Conservation (phyloP, 495 filamentous ascomycete species). For the Penicillium herquei region DNA sequence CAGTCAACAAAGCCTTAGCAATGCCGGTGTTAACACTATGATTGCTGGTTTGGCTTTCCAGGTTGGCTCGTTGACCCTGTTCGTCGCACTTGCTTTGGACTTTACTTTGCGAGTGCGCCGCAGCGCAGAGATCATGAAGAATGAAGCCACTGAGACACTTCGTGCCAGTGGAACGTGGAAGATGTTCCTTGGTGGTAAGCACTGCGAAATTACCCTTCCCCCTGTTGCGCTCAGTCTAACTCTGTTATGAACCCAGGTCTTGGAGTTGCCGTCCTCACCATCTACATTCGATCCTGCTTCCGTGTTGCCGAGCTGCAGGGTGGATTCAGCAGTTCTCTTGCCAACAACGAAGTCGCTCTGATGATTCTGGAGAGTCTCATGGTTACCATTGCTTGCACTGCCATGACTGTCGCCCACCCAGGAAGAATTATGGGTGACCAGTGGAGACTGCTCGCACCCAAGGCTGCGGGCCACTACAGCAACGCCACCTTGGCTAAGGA, state of each 20-base stretch:
- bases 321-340: conserved; percentile 61
- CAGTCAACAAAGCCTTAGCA: conserved; percentile 9
- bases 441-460: too few species aligned
- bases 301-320: conserved; percentile 62
- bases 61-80: conserved; percentile 51
- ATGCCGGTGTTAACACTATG: conserved; percentile 51
- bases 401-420: conserved; percentile 41
- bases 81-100: conserved; percentile 49
- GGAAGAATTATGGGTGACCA: background rate
- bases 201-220: too few species aligned
- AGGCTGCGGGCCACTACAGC: too few species aligned
- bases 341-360: conserved; percentile 59
- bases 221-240: too few species aligned
- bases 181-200: conserved; percentile 14
- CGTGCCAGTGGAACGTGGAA: conserved; percentile 12
- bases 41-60: conserved; percentile 55
- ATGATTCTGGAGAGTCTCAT: conserved; percentile 72
- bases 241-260: conserved; percentile 29
- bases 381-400: conserved; percentile 58
- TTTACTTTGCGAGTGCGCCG: conserved; percentile 45
- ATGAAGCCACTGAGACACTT: conserved; percentile 6
- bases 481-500: too few species aligned
- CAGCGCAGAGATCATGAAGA: conserved; percentile 4
- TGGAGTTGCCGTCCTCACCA: conserved; percentile 50
- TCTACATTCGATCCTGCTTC: conserved; percentile 62